Evolutionary conservation across 495 filamentous ascomycete genomes (phyloP), one percentile per base, ranked within the genome.

Genomic region (Tetracladium setigerum): DNA sequence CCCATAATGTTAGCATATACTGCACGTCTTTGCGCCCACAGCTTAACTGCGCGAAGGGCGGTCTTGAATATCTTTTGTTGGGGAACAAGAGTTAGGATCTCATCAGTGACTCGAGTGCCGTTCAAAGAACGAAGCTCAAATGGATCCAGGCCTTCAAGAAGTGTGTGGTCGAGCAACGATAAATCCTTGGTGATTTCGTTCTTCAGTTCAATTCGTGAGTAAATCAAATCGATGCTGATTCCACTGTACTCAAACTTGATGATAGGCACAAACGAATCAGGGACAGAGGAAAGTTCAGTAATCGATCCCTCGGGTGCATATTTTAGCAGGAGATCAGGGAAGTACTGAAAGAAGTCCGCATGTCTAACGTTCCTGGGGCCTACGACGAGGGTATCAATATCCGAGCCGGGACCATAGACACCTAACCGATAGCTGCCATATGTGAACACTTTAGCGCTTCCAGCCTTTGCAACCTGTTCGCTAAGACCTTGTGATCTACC

Each of bases 1-100:
- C 92, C 92, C 47, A 95, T 87, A 50, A 98, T 86, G 56, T 95
- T 95, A 42, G 88, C 85, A 61, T 96, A 96, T 14, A 97, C 86
- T 10, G 87, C 92, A 46, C 89, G 84, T 12, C 89, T 78, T 62
- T 95, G 87, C 22, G 91, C 89, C 92, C 92, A 98, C 5, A 97
- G 73, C 62, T 98, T 98, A 62, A 98, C 86, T 12, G 86, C 89
- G 35, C 92, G 81, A 42, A 95, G 64, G 4, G 92, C 92, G 46
- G 86, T 76, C 46, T 86, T 79, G 66, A 98, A 98, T 1, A 88
- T 84, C 56, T 84, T 88, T 45, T 80, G 74, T 64, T 97, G 87
- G 5, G 92, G 92, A 5, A 98, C 89, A 15, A 94, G 73, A 41
- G 81, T 76, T 44, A 97, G 69, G 22, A 97, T 92, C 59, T 95